Percentiles rank a stretch among this genome's conserved stretches.
Evolutionary conservation across 768 basidiomycete species (phyloP).

Genomic region (Asterophora parasitica): DNA sequence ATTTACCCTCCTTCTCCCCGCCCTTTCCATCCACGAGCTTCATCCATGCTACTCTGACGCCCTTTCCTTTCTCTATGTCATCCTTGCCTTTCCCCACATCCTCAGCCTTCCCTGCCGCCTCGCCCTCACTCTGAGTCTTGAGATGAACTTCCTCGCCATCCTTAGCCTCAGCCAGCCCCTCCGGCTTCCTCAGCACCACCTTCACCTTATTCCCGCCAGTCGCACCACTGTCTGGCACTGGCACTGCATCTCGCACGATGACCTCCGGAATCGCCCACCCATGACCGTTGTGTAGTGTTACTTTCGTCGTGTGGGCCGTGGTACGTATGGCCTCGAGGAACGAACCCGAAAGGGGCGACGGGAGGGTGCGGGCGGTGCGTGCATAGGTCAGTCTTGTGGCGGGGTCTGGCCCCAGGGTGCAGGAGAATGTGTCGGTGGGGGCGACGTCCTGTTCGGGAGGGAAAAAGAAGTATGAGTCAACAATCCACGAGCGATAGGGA

Average conservation of each 20-base stretch:
- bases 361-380: conserved; percentile 32
- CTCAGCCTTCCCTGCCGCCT: conserved; percentile 26
- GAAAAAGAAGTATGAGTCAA: neutral
- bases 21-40: conserved; percentile 38
- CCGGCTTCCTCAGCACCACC: conserved; percentile 37
- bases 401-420: conserved; percentile 47
- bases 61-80: no score
- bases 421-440: conserved; percentile 46
- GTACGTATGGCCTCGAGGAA: conserved; percentile 41
- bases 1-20: conserved; percentile 51
- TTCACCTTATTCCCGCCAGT: conserved; percentile 31
- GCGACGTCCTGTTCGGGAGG: conserved; percentile 35
- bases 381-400: conserved; percentile 41
- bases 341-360: conserved; percentile 28
- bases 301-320: conserved; percentile 40
- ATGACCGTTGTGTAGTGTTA: conserved; percentile 47
- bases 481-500: no score
- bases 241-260: conserved; percentile 44
- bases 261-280: conserved; percentile 38
- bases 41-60: neutral
- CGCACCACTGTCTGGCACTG: conserved; percentile 35
- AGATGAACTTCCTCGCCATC: conserved; percentile 33
- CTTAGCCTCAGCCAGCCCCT: conserved; percentile 40
- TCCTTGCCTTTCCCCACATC: conserved; percentile 24
- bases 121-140: conserved; percentile 18